Conservation (phyloP, 169 alveolate genomes). For the Plasmodium blacklocki region DNA sequence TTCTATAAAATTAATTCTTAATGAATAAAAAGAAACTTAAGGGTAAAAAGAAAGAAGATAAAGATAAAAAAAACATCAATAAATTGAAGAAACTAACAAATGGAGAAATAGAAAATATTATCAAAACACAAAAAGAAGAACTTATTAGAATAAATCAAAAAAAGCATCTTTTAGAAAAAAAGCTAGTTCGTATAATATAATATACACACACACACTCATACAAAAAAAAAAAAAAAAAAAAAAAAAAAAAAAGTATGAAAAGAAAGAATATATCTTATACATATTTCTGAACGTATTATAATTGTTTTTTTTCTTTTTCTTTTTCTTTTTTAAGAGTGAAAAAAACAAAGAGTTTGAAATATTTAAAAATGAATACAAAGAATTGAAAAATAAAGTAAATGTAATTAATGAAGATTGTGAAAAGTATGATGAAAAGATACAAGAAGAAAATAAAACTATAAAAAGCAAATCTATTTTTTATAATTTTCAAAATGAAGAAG, state of each 20-base stretch:
- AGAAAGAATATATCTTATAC: background rate
- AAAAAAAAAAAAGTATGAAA: background rate
- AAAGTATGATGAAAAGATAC: constrained; percentile 36
- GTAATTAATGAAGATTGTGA: constrained; percentile 43
- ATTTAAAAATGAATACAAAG: constrained; percentile 55
- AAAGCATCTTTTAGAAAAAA: constrained; percentile 35
- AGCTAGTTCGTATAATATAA: constrained; percentile 20
- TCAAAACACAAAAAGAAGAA: constrained; percentile 47
- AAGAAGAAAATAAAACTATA: constrained; percentile 25
- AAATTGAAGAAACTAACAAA: constrained; percentile 34
- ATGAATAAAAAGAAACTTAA: constrained; percentile 51
- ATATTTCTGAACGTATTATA: background rate
- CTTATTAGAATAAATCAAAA: constrained; percentile 50
- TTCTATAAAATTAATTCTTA: background rate
- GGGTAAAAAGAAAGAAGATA: constrained; percentile 21
- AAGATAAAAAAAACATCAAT: constrained; percentile 14
- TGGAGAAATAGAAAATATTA: constrained; percentile 44
- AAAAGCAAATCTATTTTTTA: constrained; percentile 53
- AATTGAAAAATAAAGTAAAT: constrained; percentile 45
- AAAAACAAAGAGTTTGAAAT: constrained; percentile 37
- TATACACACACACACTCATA: too few species aligned
- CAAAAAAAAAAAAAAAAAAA: constrained; percentile 25
- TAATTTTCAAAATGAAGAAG: constrained; percentile 64
- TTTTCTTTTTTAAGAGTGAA: constrained; percentile 28
- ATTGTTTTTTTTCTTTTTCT: background rate